Base-by-base conservation (phyloP, 2,329 filamentous ascomycete genomes). In the Mycosphaerella sp. region DNA sequence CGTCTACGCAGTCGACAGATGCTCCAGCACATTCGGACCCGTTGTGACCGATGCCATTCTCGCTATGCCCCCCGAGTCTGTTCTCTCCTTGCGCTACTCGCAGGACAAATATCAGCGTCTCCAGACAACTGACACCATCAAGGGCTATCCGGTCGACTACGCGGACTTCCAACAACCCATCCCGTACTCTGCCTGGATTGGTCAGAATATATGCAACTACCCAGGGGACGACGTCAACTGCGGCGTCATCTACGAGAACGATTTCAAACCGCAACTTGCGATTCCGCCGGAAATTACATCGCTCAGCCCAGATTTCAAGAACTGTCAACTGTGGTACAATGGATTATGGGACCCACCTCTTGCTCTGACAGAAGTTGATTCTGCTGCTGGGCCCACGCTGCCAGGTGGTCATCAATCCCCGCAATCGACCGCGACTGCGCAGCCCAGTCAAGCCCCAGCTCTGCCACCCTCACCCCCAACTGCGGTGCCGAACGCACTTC, bases 281-380 rank as follows among this genome's bases (percentile, higher is more conserved):
- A 65, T 68, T 45, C 66, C 66, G 9, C 65, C 65, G 1, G 56
- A 59, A 23, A 65, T 66, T 34, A 59, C 59, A 7, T 51, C 61
- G 3, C 45, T 68, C 4, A 58, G 61, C 47, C 59, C 62, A 6
- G 60, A 57, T 6, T 68, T 65, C 54, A 41, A 58, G 38, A 47
- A 38, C 17, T 68, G 66, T 44, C 61, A 65, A 51, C 58, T 67
- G 57, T 64, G 58, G 56, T 65, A 64, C 45, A 61, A 62, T 11
- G 66, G 66, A n/a, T 51, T 68, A 9, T 66, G 64, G 54, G 66
- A 67, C 55, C 64, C 64, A 5, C 64, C 64, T 12, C 46, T 63
- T 8, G 61, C 61, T 1, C 45, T 65, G 44, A 57, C 58, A n/a
- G 48, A 59, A 41, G 54, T 43, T 21, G 49, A n/a, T 3, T 52